These are phyloP conservation scores for Acanthochlamys bracteata DNA, from an alignment of 106 monocot genomes.

Conservation along the genomic window DNA sequence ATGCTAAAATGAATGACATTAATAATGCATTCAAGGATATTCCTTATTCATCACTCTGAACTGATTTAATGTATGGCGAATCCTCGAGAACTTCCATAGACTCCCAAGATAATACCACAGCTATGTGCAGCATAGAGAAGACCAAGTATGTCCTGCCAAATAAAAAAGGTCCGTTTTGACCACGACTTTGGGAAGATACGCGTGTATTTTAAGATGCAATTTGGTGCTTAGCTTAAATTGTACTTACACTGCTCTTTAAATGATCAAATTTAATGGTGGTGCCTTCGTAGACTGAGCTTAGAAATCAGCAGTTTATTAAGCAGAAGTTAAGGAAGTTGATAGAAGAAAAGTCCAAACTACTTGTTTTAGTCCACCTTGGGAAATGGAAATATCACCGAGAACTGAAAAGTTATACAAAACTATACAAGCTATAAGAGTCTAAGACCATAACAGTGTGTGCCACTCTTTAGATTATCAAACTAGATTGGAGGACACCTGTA, in stretches of 20 bases:
- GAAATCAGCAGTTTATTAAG: neutral
- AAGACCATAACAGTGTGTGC: too few relatives aligned
- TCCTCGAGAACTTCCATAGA: too few relatives aligned
- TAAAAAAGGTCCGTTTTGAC: neutral
- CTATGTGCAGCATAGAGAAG: neutral
- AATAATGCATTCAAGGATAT: too few relatives aligned
- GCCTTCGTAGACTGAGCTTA: neutral
- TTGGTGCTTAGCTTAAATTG: neutral
- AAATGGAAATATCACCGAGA: neutral
- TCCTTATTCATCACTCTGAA: too few relatives aligned
- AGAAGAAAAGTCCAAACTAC: neutral
- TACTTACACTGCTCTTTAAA: neutral
- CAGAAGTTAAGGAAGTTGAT: constrained; percentile 7
- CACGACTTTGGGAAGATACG: neutral
- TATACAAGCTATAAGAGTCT: too few relatives aligned
- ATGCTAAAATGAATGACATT: too few relatives aligned
- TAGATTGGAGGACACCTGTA: too few relatives aligned
- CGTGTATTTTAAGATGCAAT: neutral
- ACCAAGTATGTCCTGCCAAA: neutral
- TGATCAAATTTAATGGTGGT: neutral
- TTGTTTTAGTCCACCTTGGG: neutral
- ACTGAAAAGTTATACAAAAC: neutral
- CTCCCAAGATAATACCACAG: too few relatives aligned
- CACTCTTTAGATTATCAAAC: too few relatives aligned
- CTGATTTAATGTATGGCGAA: too few relatives aligned